A percentile compares a stretch with the other conserved stretches of the same genome.
Conservation (phyloP, 805 yeast genomes). For the Starmerella floris region DNA sequence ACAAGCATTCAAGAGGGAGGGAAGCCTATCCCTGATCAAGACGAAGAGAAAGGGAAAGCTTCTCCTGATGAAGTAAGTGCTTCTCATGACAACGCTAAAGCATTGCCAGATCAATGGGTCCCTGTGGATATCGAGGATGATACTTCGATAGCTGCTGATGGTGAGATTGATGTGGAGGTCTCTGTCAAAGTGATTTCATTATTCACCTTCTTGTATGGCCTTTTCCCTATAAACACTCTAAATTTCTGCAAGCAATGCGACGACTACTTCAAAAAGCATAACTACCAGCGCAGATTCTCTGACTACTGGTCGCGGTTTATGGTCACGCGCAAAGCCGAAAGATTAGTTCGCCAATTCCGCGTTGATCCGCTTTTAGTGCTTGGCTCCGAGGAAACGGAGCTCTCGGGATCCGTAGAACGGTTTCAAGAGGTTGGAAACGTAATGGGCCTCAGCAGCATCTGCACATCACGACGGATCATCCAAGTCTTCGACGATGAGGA, state of each 20-base stretch:
- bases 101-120: neutral
- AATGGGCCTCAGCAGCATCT: conserved; percentile 29
- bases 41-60: too few species aligned
- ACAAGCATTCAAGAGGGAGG: neutral
- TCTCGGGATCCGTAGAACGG: conserved; percentile 23
- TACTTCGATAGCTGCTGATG: neutral
- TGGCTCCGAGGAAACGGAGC: conserved; percentile 29
- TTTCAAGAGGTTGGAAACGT: conserved; percentile 28
- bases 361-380: conserved; percentile 39
- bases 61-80: too few species aligned
- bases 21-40: too few species aligned
- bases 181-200: conserved; percentile 28
- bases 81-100: neutral
- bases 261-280: conserved; percentile 25
- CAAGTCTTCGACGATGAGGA: neutral
- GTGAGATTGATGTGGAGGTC: neutral
- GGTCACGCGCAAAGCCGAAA: conserved; percentile 25
- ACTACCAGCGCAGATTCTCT: conserved; percentile 17
- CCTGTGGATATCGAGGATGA: neutral
- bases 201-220: conserved; percentile 42
- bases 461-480: conserved; percentile 19
- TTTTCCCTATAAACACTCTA: conserved; percentile 41
- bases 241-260: conserved; percentile 34
- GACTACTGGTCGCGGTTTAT: conserved; percentile 29
- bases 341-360: conserved; percentile 28